phyloP scores from a whole-genome alignment of 2,329 filamentous ascomycete species.

The Alternaria sp. region DNA sequence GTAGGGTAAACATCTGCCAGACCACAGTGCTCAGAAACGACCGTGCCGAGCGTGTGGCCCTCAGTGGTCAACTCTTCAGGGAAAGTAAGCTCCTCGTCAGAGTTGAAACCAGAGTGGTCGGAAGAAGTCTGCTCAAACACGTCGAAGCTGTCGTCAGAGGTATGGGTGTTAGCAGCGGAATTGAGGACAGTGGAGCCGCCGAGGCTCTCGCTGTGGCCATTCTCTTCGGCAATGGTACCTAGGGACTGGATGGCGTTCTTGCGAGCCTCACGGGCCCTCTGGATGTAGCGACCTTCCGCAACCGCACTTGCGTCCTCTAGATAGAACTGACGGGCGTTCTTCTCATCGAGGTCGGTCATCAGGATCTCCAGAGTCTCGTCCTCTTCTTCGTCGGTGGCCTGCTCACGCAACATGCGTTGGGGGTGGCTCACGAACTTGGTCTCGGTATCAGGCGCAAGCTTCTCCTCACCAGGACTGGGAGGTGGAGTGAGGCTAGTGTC shows the following conservation, averaged over 20 bases:
- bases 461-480: conserved; percentile 68
- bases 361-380: conserved; percentile 78
- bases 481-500: conserved; percentile 81
- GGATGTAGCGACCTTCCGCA: conserved; percentile 79
- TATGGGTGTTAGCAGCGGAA: conserved; percentile 51
- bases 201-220: conserved; percentile 46
- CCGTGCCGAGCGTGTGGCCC: conserved; percentile 89
- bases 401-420: conserved; percentile 58
- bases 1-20: conserved; percentile 88
- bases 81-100: conserved; percentile 64
- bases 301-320: conserved; percentile 86
- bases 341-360: conserved; percentile 72
- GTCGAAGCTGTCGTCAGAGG: conserved; percentile 69
- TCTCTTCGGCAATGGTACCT: conserved; percentile 64
- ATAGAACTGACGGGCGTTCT: conserved; percentile 72
- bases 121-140: conserved; percentile 80
- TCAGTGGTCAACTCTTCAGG: conserved; percentile 85
- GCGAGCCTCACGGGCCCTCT: conserved; percentile 69
- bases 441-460: conserved; percentile 57
- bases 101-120: conserved; percentile 64
- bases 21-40: conserved; percentile 89
- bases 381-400: conserved; percentile 57
- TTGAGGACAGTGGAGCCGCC: conserved; percentile 45
- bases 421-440: conserved; percentile 67
- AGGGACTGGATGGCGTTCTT: conserved; percentile 66